Percentiles rank a stretch among this genome's conserved stretches.
Conservation (phyloP, 495 filamentous ascomycete species). For the Aspergillus olivimuriae region DNA sequence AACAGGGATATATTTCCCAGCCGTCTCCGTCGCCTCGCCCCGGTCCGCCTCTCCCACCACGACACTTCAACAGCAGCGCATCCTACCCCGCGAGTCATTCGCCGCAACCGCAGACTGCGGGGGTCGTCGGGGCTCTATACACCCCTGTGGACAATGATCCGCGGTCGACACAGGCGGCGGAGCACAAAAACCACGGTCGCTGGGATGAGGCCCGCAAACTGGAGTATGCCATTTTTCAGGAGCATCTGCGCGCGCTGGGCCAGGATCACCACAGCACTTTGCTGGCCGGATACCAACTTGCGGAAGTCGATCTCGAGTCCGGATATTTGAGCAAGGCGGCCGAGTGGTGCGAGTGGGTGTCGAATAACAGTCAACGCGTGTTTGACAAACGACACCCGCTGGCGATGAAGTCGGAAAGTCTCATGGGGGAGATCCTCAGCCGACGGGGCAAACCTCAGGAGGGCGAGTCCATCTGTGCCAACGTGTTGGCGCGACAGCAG, state of each 20-base stretch:
- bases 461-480: constrained; percentile 29
- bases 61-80: constrained; percentile 31
- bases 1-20: constrained; percentile 31
- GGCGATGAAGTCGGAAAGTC: constrained; percentile 28
- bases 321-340: constrained; percentile 21
- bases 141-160: constrained; percentile 25
- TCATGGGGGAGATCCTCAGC: constrained; percentile 26
- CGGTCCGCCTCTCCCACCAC: constrained; percentile 27
- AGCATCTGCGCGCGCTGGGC: constrained; percentile 27
- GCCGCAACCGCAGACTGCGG: constrained; percentile 6
- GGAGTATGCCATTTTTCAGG: constrained; percentile 34
- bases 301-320: constrained; percentile 24
- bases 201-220: constrained; percentile 30
- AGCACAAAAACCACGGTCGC: constrained; percentile 22
- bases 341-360: constrained; percentile 33
- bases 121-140: constrained; percentile 18
- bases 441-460: constrained; percentile 25
- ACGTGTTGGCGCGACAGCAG: constrained; percentile 32
- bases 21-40: constrained; percentile 9
- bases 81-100: constrained; percentile 15
- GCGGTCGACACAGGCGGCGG: constrained; percentile 23
- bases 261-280: constrained; percentile 30
- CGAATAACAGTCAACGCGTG: constrained; percentile 23
- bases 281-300: constrained; percentile 25
- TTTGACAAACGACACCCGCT: constrained; percentile 27